A percentile compares a stretch with the other conserved stretches of the same genome.
phyloP scores from a whole-genome alignment of 768 basidiomycete species.

The Rhizopogon sp. region DNA sequence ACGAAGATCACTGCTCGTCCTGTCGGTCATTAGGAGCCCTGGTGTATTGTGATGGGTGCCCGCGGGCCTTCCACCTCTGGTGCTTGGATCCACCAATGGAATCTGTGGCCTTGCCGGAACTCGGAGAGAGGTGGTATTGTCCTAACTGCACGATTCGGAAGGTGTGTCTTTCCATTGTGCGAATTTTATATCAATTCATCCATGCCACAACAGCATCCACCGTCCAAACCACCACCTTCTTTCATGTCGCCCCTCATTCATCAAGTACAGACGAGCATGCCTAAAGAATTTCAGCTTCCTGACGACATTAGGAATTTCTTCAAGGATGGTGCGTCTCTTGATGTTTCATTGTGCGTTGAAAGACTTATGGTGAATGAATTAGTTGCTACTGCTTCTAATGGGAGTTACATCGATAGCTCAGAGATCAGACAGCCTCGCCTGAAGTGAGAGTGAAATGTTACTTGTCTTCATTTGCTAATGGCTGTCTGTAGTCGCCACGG shows the following conservation, averaged over 20 bases:
- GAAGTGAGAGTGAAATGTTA: slow-evolving; percentile 54
- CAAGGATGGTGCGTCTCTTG: slow-evolving; percentile 65
- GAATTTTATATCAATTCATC: neutral
- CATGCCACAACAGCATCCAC: slow-evolving; percentile 48
- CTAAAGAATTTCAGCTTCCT: slow-evolving; percentile 82
- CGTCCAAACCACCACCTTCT: slow-evolving; percentile 60
- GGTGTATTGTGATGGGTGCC: slow-evolving; percentile 97
- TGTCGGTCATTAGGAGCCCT: slow-evolving; percentile 80
- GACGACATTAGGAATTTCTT: slow-evolving; percentile 80
- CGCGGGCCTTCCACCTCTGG: slow-evolving; percentile 92
- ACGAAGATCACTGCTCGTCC: slow-evolving; percentile 84
- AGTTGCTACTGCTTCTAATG: slow-evolving; percentile 80
- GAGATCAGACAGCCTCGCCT: slow-evolving; percentile 71
- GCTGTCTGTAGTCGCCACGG: slow-evolving; percentile 63
- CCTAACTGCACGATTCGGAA: slow-evolving; percentile 63
- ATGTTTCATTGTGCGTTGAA: slow-evolving; percentile 11
- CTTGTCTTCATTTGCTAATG: neutral
- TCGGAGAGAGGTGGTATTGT: slow-evolving; percentile 72
- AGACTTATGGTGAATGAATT: slow-evolving; percentile 4
- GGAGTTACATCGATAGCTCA: slow-evolving; percentile 78
- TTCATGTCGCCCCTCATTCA: slow-evolving; percentile 70
- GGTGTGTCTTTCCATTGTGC: slow-evolving; percentile 34
- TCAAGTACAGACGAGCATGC: slow-evolving; percentile 61
- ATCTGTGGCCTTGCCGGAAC: slow-evolving; percentile 76
- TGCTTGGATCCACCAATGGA: slow-evolving; percentile 97